Evolutionary conservation across 352 stramenopile genomes (phyloP).

Genomic region (Phytophthora hibernalis): DNA sequence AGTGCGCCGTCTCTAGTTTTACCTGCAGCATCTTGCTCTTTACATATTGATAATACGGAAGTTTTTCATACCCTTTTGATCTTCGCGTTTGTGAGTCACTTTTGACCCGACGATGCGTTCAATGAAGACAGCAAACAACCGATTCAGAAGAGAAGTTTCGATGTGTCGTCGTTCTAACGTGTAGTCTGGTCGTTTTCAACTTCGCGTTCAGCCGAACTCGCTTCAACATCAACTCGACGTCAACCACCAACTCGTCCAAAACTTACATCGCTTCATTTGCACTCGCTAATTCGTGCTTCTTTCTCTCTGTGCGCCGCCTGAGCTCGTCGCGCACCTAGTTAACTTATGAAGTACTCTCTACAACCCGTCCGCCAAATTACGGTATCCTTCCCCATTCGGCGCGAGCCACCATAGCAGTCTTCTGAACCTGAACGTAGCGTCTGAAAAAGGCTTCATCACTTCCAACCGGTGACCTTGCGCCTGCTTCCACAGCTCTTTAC

Average conservation of each 20-base stretch:
- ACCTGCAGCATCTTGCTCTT: constrained; percentile 33
- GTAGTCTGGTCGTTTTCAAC: constrained; percentile 11
- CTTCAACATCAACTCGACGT: constrained; percentile 9
- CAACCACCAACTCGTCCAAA: constrained; percentile 18
- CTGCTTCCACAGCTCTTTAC: neutral
- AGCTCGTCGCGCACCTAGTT: constrained; percentile 26
- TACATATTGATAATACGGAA: constrained; percentile 35
- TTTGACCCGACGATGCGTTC: too few species aligned
- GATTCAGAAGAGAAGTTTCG: constrained; percentile 1
- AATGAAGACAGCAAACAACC: too few species aligned
- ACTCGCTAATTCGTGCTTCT: constrained; percentile 11
- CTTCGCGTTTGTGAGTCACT: neutral
- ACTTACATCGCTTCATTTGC: constrained; percentile 23
- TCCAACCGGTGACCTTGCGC: constrained; percentile 36
- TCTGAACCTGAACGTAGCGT: neutral
- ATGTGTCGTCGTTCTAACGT: constrained; percentile 14
- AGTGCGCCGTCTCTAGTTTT: constrained; percentile 26
- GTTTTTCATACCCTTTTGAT: constrained; percentile 26
- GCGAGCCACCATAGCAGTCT: neutral
- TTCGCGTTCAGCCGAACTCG: constrained; percentile 19
- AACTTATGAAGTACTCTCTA: constrained; percentile 39
- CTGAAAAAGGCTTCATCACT: constrained; percentile 23
- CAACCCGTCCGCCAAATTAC: constrained; percentile 20
- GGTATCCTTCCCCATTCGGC: too few species aligned
- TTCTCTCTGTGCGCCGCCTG: constrained; percentile 12